Evolutionary conservation across 2,329 filamentous ascomycete species (phyloP).

Genomic region (Xylariaceae sp.): DNA sequence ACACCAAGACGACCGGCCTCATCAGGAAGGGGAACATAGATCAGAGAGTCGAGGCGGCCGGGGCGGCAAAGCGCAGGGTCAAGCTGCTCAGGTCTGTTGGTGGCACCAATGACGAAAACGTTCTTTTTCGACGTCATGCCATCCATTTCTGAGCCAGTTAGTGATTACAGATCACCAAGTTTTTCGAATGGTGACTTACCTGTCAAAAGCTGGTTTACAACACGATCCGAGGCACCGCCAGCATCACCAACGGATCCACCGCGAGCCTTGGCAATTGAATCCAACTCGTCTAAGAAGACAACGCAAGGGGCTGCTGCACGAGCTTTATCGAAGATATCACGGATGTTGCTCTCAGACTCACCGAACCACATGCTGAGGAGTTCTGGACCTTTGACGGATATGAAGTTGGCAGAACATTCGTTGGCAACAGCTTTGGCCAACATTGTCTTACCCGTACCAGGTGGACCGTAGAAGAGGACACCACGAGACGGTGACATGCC

Average conservation of each 20-base stretch:
- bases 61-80: conserved; percentile 97
- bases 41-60: conserved; percentile 95
- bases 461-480: conserved; percentile 98
- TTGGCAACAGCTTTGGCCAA: conserved; percentile 99
- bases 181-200: conserved; percentile 52
- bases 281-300: conserved; percentile 97
- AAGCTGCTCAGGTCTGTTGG: conserved; percentile 97
- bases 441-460: conserved; percentile 99
- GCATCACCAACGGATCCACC: conserved; percentile 94
- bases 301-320: conserved; percentile 96
- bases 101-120: conserved; percentile 98
- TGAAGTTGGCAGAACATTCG: conserved; percentile 99
- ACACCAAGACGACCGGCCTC: conserved; percentile 86
- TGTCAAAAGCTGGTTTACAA: conserved; percentile 98
- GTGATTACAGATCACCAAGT: conserved; percentile 19
- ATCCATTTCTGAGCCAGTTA: conserved; percentile 77
- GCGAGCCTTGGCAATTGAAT: conserved; percentile 99
- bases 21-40: conserved; percentile 96
- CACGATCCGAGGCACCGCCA: conserved; percentile 96
- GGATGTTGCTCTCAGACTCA: conserved; percentile 99
- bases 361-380: conserved; percentile 99
- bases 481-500: conserved; percentile 95
- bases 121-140: conserved; percentile 99
- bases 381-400: conserved; percentile 98
- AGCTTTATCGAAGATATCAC: conserved; percentile 99